Evolutionary conservation across 176 grass and related monocot genomes (phyloP).

Genomic region (Musa acuminata): DNA sequence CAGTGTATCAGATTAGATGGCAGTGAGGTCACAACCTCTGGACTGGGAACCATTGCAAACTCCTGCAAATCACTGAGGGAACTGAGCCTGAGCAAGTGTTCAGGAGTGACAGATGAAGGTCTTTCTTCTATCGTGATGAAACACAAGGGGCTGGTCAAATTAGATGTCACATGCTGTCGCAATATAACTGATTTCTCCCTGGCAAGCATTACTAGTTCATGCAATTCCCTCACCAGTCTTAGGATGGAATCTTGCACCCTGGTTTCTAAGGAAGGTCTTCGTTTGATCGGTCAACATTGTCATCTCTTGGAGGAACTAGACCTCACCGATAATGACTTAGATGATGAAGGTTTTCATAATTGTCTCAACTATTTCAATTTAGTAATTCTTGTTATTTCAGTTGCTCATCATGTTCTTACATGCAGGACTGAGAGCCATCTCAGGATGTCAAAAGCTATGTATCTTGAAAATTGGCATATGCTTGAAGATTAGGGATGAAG

Average conservation of each 20-base stretch:
- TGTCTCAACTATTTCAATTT: background rate
- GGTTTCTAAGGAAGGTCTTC: conserved; percentile 48
- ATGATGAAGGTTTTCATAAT: conserved; percentile 61
- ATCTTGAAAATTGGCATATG: conserved; percentile 76
- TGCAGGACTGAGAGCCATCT: conserved; percentile 60
- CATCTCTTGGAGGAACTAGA: conserved; percentile 55
- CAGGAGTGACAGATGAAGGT: conserved; percentile 56
- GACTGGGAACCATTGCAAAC: conserved; percentile 44
- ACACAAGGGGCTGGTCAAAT: conserved; percentile 56
- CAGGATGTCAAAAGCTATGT: conserved; percentile 47
- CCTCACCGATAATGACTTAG: conserved; percentile 75
- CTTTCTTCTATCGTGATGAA: conserved; percentile 47
- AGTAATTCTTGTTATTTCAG: background rate
- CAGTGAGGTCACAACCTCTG: conserved; percentile 45
- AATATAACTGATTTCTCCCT: conserved; percentile 66
- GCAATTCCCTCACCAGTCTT: conserved; percentile 59
- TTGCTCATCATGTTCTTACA: conserved; percentile 6
- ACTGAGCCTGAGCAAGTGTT: conserved; percentile 74
- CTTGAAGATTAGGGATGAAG: too few species aligned
- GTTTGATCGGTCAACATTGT: conserved; percentile 52
- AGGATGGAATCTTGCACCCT: conserved; percentile 75
- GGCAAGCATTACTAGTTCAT: conserved; percentile 57
- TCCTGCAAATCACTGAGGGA: conserved; percentile 53
- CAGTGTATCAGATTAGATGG: conserved; percentile 62
- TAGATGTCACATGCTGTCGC: conserved; percentile 71